Conservation (phyloP, 768 basidiomycete genomes). For the Collybiopsis confluens region DNA sequence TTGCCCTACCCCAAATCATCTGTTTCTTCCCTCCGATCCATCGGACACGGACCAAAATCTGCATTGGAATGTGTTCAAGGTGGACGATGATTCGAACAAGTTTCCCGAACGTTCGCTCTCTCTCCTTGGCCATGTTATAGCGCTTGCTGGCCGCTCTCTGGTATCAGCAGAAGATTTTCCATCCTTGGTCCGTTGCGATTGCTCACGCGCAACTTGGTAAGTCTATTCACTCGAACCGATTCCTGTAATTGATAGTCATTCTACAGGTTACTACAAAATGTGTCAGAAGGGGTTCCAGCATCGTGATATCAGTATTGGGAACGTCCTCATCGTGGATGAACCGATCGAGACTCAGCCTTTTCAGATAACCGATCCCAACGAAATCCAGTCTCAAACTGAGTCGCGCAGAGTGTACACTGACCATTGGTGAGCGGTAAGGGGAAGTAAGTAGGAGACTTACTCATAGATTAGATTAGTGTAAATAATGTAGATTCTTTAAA, state of each 20-base stretch:
- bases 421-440: no score
- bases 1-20: neutral
- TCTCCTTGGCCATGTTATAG: neutral
- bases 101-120: neutral
- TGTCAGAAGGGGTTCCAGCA: neutral
- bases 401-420: no score
- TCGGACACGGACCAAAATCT: neutral
- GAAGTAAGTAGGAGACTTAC: no score
- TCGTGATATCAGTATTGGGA: neutral
- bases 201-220: neutral
- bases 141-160: neutral
- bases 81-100: neutral
- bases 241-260: neutral
- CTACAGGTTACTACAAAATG: constrained; percentile 1
- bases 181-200: neutral
- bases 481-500: no score
- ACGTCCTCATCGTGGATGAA: constrained; percentile 1
- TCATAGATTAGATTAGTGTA: no score
- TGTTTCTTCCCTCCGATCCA: neutral
- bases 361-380: no score
- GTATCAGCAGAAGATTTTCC: neutral
- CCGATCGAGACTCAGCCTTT: neutral
- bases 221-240: neutral
- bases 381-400: no score
- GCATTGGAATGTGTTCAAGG: neutral